Evolutionary conservation across 306 rosid genomes (phyloP).

Genomic region (Delonix regia): DNA sequence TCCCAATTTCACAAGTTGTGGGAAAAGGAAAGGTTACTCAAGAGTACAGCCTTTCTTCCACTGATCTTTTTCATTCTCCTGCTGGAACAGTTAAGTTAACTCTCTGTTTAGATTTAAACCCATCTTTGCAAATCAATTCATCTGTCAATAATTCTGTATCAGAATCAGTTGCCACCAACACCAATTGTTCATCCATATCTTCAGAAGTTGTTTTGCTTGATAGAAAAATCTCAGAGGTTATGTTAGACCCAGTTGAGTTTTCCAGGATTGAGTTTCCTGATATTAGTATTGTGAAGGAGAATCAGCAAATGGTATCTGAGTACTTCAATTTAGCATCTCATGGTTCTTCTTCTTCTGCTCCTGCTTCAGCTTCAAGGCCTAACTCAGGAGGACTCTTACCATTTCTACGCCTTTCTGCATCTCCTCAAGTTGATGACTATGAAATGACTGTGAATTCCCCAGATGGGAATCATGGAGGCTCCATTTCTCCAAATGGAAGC

Average conservation of each 20-base stretch:
- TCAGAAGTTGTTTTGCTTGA: conserved; percentile 89
- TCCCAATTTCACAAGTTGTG: conserved; percentile 64
- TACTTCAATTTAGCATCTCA: conserved; percentile 59
- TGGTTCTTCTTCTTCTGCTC: conserved; percentile 11
- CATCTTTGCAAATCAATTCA: conserved; percentile 47
- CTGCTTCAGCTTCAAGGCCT: conserved; percentile 35
- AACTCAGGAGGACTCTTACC: conserved; percentile 55
- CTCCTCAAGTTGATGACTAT: conserved; percentile 56
- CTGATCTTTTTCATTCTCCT: conserved; percentile 95
- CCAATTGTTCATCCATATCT: conserved; percentile 67
- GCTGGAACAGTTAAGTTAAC: conserved; percentile 84
- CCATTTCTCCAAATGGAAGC: conserved; percentile 67
- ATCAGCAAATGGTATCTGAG: conserved; percentile 83
- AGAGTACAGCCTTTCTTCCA: conserved; percentile 84
- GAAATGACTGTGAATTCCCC: conserved; percentile 65
- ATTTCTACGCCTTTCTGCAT: conserved; percentile 76
- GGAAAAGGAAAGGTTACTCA: conserved; percentile 71
- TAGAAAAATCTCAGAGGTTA: conserved; percentile 52
- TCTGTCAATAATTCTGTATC: conserved; percentile 39
- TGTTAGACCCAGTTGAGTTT: conserved; percentile 69
- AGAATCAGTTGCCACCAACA: conserved; percentile 36
- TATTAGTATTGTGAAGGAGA: conserved; percentile 65
- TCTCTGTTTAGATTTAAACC: conserved; percentile 46
- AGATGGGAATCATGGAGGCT: conserved; percentile 48
- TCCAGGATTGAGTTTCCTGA: conserved; percentile 91